Evolutionary conservation across 345 rosid species (phyloP).

Genomic region (Nasturtium officinale): DNA sequence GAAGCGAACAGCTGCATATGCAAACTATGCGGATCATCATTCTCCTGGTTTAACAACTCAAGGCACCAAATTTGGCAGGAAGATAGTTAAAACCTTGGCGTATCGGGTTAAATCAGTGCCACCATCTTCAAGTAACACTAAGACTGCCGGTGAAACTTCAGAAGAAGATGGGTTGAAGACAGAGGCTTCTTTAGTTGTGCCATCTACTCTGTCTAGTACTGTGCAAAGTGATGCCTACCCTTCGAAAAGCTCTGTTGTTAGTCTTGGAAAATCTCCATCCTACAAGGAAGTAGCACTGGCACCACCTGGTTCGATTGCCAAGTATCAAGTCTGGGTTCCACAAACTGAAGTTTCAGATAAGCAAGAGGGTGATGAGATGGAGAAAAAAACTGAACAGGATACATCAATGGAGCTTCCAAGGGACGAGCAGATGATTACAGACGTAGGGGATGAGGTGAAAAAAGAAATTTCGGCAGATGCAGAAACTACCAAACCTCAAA

Average conservation of each 20-base stretch:
- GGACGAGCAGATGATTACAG: conserved; percentile 41
- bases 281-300: conserved; percentile 98
- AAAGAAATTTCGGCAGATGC: conserved; percentile 43
- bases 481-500: conserved; percentile 37
- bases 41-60: conserved; percentile 52
- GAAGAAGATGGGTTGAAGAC: conserved; percentile 46
- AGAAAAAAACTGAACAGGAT: conserved; percentile 43
- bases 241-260: conserved; percentile 50
- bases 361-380: conserved; percentile 42
- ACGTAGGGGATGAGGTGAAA: conserved; percentile 48
- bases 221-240: conserved; percentile 47
- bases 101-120: conserved; percentile 80
- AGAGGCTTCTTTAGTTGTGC: conserved; percentile 46
- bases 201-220: conserved; percentile 47
- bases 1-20: conserved; percentile 67
- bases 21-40: conserved; percentile 63
- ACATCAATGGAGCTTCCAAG: conserved; percentile 44
- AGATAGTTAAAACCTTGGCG: conserved; percentile 73
- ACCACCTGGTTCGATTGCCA: conserved; percentile 87
- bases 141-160: conserved; percentile 41
- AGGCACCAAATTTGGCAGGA: conserved; percentile 76
- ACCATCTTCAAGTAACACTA: conserved; percentile 55
- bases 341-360: conserved; percentile 53
- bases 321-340: conserved; percentile 62
- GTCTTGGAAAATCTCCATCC: conserved; percentile 92